Percentiles rank a stretch among this genome's conserved stretches.
phyloP scores from a whole-genome alignment of 2,329 filamentous ascomycete species.

The Mycocentrospora acerina region DNA sequence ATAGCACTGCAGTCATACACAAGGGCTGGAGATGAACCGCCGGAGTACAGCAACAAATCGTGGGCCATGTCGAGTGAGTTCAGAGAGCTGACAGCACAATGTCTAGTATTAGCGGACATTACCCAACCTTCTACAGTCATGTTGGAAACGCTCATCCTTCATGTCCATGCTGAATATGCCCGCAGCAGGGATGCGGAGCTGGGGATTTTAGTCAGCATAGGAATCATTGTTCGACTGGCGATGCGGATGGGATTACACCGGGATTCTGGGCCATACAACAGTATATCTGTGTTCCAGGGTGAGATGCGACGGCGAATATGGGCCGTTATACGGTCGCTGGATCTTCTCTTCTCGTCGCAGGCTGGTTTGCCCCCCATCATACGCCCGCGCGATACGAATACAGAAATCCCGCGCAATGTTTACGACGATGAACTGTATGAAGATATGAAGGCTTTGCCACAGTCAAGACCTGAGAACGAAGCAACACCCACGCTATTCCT shows the following conservation, averaged over 20 bases:
- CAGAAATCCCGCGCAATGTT: constrained; percentile 72
- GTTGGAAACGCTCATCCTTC: constrained; percentile 75
- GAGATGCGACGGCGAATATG: constrained; percentile 67
- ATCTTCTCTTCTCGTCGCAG: constrained; percentile 77
- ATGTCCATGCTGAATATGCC: constrained; percentile 74
- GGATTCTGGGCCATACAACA: constrained; percentile 72
- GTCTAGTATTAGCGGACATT: constrained; percentile 73
- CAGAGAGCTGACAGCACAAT: constrained; percentile 73
- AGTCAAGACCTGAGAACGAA: constrained; percentile 66
- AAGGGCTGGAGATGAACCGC: constrained; percentile 76
- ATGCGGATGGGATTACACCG: constrained; percentile 79
- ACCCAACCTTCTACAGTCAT: constrained; percentile 73
- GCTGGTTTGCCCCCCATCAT: constrained; percentile 65
- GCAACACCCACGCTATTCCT: constrained; percentile 77
- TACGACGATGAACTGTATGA: constrained; percentile 79
- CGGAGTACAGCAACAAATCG: constrained; percentile 71
- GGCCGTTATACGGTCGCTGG: constrained; percentile 71
- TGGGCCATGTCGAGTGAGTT: constrained; percentile 57
- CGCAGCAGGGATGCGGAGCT: constrained; percentile 73
- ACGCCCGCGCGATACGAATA: constrained; percentile 72
- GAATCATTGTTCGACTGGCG: constrained; percentile 62
- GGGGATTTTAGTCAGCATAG: constrained; percentile 62
- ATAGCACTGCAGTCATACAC: constrained; percentile 78
- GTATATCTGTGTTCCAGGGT: constrained; percentile 71
- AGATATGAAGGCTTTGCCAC: constrained; percentile 66